A percentile compares a stretch with the other conserved stretches of the same genome.
phyloP scores from a whole-genome alignment of 2,329 filamentous ascomycete genomes.

The Phaeomoniella chlamydospora region DNA sequence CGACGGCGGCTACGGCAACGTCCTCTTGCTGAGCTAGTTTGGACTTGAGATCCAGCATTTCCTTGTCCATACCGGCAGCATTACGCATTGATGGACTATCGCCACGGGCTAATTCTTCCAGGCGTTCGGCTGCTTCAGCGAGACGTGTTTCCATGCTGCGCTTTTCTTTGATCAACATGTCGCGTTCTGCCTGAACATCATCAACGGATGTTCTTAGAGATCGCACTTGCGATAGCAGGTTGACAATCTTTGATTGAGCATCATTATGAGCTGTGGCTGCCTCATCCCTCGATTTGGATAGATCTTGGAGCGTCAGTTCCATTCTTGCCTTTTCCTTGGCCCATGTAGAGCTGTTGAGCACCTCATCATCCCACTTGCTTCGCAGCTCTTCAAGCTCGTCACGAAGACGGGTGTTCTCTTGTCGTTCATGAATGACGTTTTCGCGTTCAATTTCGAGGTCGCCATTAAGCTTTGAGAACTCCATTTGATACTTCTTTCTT shows the following conservation, averaged over 20 bases:
- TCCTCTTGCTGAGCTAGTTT: constrained; percentile 86
- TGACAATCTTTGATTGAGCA: constrained; percentile 83
- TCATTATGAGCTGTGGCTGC: constrained; percentile 88
- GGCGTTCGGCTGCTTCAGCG: constrained; percentile 70
- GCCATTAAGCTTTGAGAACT: constrained; percentile 77
- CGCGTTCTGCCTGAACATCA: constrained; percentile 71
- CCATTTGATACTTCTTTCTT: constrained; percentile 89
- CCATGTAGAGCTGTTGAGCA: constrained; percentile 95
- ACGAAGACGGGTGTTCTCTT: constrained; percentile 75
- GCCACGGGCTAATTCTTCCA: constrained; percentile 76
- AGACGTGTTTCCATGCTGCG: constrained; percentile 72
- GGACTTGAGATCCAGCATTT: constrained; percentile 79
- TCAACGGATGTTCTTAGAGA: constrained; percentile 71
- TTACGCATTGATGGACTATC: constrained; percentile 81
- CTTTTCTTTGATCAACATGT: constrained; percentile 77
- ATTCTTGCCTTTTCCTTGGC: constrained; percentile 92
- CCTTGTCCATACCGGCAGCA: constrained; percentile 74
- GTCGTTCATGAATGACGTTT: constrained; percentile 68
- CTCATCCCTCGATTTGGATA: constrained; percentile 84
- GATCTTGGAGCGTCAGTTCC: constrained; percentile 76
- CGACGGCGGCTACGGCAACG: constrained; percentile 76
- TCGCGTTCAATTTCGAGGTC: constrained; percentile 90
- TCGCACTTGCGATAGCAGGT: constrained; percentile 77
- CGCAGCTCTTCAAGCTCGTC: constrained; percentile 91
- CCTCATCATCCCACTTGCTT: constrained; percentile 96